Conservation (phyloP, 441 rosid species). For the Pelargonium citronellum region DNA sequence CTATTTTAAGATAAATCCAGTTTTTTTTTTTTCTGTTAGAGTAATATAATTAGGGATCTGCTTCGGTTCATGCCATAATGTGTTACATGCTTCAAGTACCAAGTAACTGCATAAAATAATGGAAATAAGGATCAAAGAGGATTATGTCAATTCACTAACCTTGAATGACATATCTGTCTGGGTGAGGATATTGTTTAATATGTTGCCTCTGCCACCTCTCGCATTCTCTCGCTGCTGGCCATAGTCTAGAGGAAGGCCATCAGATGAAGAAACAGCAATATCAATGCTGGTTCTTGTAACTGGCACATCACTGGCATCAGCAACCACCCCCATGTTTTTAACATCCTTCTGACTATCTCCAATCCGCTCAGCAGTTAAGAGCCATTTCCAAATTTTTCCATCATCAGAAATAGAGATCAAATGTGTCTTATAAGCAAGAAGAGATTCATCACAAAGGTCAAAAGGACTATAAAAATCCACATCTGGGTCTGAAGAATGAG, state of each 20-base stretch:
- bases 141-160: constrained; percentile 40
- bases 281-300: constrained; percentile 23
- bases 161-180: constrained; percentile 50
- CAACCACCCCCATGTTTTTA: constrained; percentile 26
- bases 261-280: constrained; percentile 27
- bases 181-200: constrained; percentile 30
- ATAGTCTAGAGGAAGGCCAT: constrained; percentile 30
- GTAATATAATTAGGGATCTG: too few relatives aligned
- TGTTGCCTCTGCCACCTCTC: constrained; percentile 34
- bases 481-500: constrained; percentile 33
- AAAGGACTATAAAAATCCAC: constrained; percentile 74
- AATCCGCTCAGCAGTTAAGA: constrained; percentile 71
- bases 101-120: not conserved
- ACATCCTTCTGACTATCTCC: constrained; percentile 41
- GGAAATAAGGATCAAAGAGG: constrained; percentile 12
- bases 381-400: constrained; percentile 95
- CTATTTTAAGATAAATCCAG: too few relatives aligned
- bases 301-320: constrained; percentile 30
- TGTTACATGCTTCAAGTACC: constrained; percentile 12
- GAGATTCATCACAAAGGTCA: constrained; percentile 70
- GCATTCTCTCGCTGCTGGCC: constrained; percentile 31
- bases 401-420: constrained; percentile 86
- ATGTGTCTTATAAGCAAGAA: constrained; percentile 57
- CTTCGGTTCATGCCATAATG: not conserved
- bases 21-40: too few relatives aligned